phyloP scores from a whole-genome alignment of 768 basidiomycete species.

The Russula virescens region DNA sequence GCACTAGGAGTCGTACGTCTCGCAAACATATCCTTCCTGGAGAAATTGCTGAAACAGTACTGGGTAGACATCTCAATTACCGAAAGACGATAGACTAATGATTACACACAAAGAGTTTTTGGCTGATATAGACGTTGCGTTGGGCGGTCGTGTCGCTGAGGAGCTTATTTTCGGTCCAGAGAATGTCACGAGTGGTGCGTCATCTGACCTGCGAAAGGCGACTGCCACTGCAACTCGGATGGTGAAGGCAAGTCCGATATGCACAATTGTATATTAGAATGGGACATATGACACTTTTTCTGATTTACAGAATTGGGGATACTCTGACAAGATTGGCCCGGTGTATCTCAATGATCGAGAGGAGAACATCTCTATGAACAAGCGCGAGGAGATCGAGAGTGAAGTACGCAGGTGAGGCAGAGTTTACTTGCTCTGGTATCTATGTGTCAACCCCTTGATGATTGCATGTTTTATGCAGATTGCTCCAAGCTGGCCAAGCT shows the following conservation, averaged over 20 bases:
- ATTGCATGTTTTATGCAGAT: slow-evolving; percentile 2
- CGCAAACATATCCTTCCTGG: not conserved
- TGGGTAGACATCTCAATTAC: slow-evolving; percentile 62
- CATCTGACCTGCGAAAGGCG: slow-evolving; percentile 78
- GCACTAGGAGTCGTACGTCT: slow-evolving; percentile 76
- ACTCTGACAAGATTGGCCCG: slow-evolving; percentile 74
- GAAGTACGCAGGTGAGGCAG: slow-evolving; percentile 78
- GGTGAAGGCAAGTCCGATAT: slow-evolving; percentile 69
- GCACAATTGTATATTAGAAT: not conserved
- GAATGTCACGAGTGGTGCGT: slow-evolving; percentile 87
- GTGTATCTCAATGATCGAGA: slow-evolving; percentile 74
- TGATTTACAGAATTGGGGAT: slow-evolving; percentile 59
- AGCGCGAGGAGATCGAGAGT: slow-evolving; percentile 79
- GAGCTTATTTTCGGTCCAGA: slow-evolving; percentile 85
- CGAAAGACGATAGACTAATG: slow-evolving; percentile 70
- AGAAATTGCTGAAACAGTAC: not conserved
- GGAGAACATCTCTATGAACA: slow-evolving; percentile 62
- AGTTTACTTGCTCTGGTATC: slow-evolving; percentile 22
- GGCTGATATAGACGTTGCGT: slow-evolving; percentile 82
- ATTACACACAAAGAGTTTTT: slow-evolving; percentile 68
- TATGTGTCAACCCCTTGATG: not conserved
- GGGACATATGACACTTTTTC: not conserved
- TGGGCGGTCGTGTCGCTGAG: slow-evolving; percentile 95
- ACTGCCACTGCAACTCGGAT: slow-evolving; percentile 76
- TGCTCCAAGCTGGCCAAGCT: slow-evolving; percentile 51